These are phyloP conservation scores for Globisporangium paddicum DNA, from an alignment of 352 stramenopile species.

Conservation along the genomic window DNA sequence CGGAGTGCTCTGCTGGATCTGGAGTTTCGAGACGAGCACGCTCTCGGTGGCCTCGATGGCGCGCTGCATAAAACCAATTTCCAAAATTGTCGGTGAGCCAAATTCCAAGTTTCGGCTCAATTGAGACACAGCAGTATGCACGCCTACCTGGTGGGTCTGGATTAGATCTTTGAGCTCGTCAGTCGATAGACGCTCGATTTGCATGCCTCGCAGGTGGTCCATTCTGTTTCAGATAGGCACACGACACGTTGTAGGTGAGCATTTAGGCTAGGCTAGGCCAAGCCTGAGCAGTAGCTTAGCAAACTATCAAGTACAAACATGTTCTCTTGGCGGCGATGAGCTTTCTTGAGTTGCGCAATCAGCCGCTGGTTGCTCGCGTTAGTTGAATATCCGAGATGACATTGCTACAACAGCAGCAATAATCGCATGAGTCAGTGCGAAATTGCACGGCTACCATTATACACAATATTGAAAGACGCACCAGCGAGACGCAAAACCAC, in stretches of 20 bases:
- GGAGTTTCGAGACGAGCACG: conserved; percentile 51
- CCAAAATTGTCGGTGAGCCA: neutral
- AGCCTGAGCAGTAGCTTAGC: no score
- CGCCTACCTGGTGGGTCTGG: conserved; percentile 45
- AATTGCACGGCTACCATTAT: no score
- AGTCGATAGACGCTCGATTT: conserved; percentile 27
- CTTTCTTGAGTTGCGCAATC: conserved; percentile 6
- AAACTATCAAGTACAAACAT: conserved; percentile 9
- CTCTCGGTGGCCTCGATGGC: conserved; percentile 49
- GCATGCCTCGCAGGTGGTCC: conserved; percentile 34
- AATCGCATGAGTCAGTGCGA: neutral
- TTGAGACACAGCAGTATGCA: neutral
- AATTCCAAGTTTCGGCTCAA: no score
- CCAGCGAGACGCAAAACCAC: conserved; percentile 52
- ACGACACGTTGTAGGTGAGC: neutral
- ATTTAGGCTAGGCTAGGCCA: neutral
- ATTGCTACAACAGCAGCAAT: conserved; percentile 16
- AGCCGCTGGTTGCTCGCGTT: conserved; percentile 13
- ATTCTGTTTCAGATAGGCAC: conserved; percentile 21
- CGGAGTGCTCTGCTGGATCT: conserved; percentile 13
- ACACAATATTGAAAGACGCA: no score
- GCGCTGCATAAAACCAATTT: conserved; percentile 17
- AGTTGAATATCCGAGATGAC: conserved; percentile 17
- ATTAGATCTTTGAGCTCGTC: conserved; percentile 52
- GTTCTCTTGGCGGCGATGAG: conserved; percentile 14